These are phyloP conservation scores for Hypoxylon sp. DNA, from an alignment of 2,329 filamentous ascomycete species.

Conservation along the genomic window DNA sequence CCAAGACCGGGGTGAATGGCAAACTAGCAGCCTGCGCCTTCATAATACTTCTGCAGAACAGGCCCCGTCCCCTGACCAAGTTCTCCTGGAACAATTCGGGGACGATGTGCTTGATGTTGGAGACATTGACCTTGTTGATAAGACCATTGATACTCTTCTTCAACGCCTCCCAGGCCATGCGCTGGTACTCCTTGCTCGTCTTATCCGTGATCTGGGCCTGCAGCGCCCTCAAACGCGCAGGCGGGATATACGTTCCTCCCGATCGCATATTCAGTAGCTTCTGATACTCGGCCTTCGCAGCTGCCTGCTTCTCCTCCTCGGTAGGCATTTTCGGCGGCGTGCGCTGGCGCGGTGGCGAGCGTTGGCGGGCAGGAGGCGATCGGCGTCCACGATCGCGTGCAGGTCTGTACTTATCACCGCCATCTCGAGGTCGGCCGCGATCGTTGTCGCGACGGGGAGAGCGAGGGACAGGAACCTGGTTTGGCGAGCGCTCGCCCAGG, in stretches of 20 bases:
- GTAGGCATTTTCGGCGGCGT: constrained; percentile 61
- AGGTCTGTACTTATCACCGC: constrained; percentile 66
- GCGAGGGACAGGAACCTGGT: constrained; percentile 46
- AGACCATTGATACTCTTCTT: constrained; percentile 99
- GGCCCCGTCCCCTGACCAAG: constrained; percentile 86
- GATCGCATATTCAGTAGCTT: constrained; percentile 93
- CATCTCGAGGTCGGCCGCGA: constrained; percentile 59
- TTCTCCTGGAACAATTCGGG: constrained; percentile 97
- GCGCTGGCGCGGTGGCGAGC: constrained; percentile 47
- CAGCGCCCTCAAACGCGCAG: constrained; percentile 88
- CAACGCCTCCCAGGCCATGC: constrained; percentile 98
- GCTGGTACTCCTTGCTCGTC: constrained; percentile 95
- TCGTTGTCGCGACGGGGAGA: constrained; percentile 54
- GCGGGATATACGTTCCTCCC: constrained; percentile 96
- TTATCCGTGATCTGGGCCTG: constrained; percentile 98
- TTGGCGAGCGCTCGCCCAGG: constrained; percentile 50
- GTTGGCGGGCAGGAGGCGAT: constrained; percentile 40
- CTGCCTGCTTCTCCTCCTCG: constrained; percentile 88
- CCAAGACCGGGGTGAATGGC: constrained; percentile 96
- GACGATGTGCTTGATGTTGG: constrained; percentile 97
- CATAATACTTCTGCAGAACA: constrained; percentile 98
- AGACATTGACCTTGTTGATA: constrained; percentile 99
- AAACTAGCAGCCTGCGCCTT: constrained; percentile 97
- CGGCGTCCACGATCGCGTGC: constrained; percentile 52
- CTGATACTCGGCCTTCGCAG: constrained; percentile 92